Conservation (phyloP, 2,329 filamentous ascomycete species). For the Hirsutella minnesotensis region DNA sequence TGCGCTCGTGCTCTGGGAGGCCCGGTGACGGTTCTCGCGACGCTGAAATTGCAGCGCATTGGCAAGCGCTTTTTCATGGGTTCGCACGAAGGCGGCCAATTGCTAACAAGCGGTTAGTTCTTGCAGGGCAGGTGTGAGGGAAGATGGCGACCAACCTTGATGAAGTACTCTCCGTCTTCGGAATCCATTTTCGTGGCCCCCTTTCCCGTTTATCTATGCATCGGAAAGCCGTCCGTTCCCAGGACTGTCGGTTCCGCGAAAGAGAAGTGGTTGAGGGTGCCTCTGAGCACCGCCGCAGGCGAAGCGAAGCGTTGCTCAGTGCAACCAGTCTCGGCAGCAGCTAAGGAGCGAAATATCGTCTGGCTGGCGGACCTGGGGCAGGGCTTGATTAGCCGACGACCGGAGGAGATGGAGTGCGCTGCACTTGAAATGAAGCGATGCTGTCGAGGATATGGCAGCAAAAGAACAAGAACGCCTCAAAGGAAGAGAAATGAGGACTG, state of each 20-base stretch:
- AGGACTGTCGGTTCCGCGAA: neutral
- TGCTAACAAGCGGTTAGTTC: slow-evolving; percentile 48
- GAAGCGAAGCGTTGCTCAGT: neutral
- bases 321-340: no score
- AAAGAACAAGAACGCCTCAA: no score
- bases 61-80: slow-evolving; percentile 91
- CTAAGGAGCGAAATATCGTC: no score
- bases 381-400: no score
- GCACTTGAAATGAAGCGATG: no score
- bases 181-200: slow-evolving; percentile 53
- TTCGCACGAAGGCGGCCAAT: slow-evolving; percentile 89
- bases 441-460: no score
- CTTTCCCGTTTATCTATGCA: slow-evolving; percentile 24
- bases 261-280: neutral
- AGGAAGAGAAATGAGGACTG: no score
- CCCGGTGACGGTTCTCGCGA: slow-evolving; percentile 60
- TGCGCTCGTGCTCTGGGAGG: slow-evolving; percentile 52
- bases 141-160: slow-evolving; percentile 50
- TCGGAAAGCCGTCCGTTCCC: slow-evolving; percentile 7
- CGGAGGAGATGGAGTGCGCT: no score
- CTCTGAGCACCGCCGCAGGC: neutral
- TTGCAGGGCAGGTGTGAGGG: neutral
- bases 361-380: no score
- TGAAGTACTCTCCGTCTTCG: slow-evolving; percentile 81
- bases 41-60: slow-evolving; percentile 79